Evolutionary conservation across 345 rosid genomes (phyloP), one percentile per base, ranked within the genome.

Genomic region (Salix viminalis): DNA sequence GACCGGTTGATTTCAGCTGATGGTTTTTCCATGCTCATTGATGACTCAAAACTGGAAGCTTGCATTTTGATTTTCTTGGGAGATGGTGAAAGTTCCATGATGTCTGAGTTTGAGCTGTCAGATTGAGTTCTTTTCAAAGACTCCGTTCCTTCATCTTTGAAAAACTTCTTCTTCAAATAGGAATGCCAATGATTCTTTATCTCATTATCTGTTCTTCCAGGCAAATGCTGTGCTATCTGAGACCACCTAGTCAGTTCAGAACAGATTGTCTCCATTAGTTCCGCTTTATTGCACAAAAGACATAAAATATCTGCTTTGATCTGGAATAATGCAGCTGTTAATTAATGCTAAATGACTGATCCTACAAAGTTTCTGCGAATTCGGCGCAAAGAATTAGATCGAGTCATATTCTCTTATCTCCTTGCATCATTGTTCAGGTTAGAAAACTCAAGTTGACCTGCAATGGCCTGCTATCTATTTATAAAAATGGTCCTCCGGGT

Each of bases 141-240:
- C 76, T 82, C 86, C 62, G 36, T 60, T 62, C 76, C 85, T 84
- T 84, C 86, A 39, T 79, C 67, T 80, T 91, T 89, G 37, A 84
- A 75, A 50, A 83, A 66, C 75, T 85, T 91, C 75, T 93, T 93
- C 87, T 94, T 91, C 79, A 93, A 79, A 79, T 90, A 86, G 1
- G 99, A 92, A 83, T 93, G 99, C 99, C 98, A 93, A 42, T 89
- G 83, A 76, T 96, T 96, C 84, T 96, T 96, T 39, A 96, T 91
- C 84, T 96, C 98, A 42, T 96, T 93, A 71, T 96, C 97, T 6
- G 99, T 96, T 88, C 99, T 90, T 79, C 99, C 99, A 2, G 98
- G 94, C 83, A 96, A 84, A 50, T 85, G 90, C 70, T 83, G 93
- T 5, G 99, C 94, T 61, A 95, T 95, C 71, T 88, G 87, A 12